Base-by-base conservation (phyloP, 352 stramenopile genomes). In the Pythium aquatile region DNA sequence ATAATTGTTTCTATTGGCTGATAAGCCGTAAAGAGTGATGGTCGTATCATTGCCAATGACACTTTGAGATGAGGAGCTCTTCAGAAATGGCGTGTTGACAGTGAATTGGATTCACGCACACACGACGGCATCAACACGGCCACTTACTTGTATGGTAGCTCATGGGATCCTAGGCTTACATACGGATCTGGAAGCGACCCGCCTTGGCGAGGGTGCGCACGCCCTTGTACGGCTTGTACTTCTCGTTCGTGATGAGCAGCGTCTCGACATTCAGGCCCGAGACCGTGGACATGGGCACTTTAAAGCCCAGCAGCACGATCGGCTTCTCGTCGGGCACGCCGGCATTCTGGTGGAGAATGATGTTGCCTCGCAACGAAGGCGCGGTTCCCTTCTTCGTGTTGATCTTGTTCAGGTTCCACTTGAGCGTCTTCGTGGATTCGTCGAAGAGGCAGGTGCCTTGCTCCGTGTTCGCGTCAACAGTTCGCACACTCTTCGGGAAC, bases 141-240 rank as follows among this genome's bases (percentile, higher is more conserved):
- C 20, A 24, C 20, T 24, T 24, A 24, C 20, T 24, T 24, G 32
- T 35, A 9, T 9, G 32, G 32, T 35, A 35, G 32, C 32, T 5
- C 10, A 16, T 46, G 7, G 32, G 30, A 56, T 7, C n/a, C 17
- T 14, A 16, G 26, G 37, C 11, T 40, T 73, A 97, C 81, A 87
- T 97, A 63, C 93, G 90, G 74, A 98, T 97, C 83, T 98, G 94
- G 83, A 98, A 98, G 39, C 93, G 86, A 0, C 96, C 96, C 60
- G 93, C 93, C 73, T 98, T 98, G 33, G 96, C 97, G 67, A 99
- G 91, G 54, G 97, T 98, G 58, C 96, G 87, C 52, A 99, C 96
- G 33, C 96, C 97, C 84, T 99, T 99, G 87, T 99, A 99, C 8
- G 97, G 97, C 66, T 96, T 97, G 80, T 99, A 99, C 62, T 91